Evolutionary conservation across 495 filamentous ascomycete genomes (phyloP), one percentile per base, ranked within the genome.

Genomic region (Podospora comata): DNA sequence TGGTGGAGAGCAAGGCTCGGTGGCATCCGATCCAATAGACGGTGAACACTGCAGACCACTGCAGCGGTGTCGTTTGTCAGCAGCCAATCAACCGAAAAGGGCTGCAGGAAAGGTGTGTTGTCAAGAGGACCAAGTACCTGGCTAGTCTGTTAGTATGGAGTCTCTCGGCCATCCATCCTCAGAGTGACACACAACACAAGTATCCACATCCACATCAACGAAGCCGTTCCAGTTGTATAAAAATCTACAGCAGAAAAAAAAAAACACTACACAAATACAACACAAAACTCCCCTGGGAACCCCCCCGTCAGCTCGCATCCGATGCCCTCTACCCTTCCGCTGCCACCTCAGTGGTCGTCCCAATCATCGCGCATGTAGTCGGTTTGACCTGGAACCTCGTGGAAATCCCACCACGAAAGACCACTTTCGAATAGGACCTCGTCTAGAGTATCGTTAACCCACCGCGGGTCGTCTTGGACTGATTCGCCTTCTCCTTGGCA

Each of bases 61-160:
- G 39, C 39, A 48, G 39, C 15, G 13, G 19, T 30, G 53, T 39
- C 26, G 28, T 55, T 65, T 54, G 39, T 28, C 53, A 23, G n/a
- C 65, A 62, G 34, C 65, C 65, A 67, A 67, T 67, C 65, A 55
- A 5, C 53, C 57, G n/a, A 63, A 13, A 39, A 19, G 23, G 55
- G 55, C 55, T 58, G 55, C 55, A 58, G 55, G 23, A 7, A 26
- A 18, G 6, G 54, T 56, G 55, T 58, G n/a, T 19, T 58, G 55
- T 58, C 55, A 58, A 20, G 4, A 56, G n/a, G 55, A 58, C 39
- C 15, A 48, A 48, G 39, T 48, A 48, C 39, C 39, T 58, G 23
- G 55, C 55, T 26, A 58, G 55, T 26, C 3, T 9, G 18, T 58
- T 26, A 48, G 39, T 48, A 58, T 56, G 16, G 54, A 18, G 16